These are phyloP conservation scores for Claviceps pazoutovae DNA, from an alignment of 2,329 filamentous ascomycete genomes.

Conservation along the genomic window DNA sequence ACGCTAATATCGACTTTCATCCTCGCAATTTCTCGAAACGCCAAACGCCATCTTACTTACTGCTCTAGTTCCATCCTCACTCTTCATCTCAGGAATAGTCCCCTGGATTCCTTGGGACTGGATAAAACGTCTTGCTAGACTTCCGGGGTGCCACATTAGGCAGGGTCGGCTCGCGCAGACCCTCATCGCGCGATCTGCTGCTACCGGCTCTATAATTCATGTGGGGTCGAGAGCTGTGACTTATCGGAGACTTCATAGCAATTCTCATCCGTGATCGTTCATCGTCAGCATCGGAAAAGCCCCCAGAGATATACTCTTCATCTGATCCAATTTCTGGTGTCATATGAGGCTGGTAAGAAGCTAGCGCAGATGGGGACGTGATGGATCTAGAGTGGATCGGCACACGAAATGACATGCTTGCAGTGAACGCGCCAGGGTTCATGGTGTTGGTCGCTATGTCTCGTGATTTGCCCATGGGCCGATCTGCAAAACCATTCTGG, in stretches of 20 bases:
- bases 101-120: slow-evolving; percentile 20
- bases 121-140: slow-evolving; percentile 18
- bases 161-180: slow-evolving; percentile 20
- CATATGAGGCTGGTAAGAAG: slow-evolving; percentile 39
- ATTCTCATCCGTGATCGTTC: slow-evolving; percentile 39
- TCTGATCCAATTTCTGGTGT: slow-evolving; percentile 54
- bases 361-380: slow-evolving; percentile 59
- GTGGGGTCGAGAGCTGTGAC: slow-evolving; percentile 39
- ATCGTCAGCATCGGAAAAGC: slow-evolving; percentile 67
- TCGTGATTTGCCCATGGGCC: slow-evolving; percentile 45
- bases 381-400: slow-evolving; percentile 68
- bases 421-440: slow-evolving; percentile 46
- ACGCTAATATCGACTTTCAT: no score
- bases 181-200: slow-evolving; percentile 21
- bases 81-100: slow-evolving; percentile 17
- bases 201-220: slow-evolving; percentile 17
- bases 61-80: not conserved
- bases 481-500: slow-evolving; percentile 77
- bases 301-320: slow-evolving; percentile 60
- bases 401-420: slow-evolving; percentile 38
- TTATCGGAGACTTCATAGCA: slow-evolving; percentile 43
- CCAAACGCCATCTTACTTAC: no score
- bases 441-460: slow-evolving; percentile 47
- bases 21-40: no score
- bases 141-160: slow-evolving; percentile 29